phyloP scores from a whole-genome alignment of 2,329 filamentous ascomycete species.

The Pochonia chlamydosporia region DNA sequence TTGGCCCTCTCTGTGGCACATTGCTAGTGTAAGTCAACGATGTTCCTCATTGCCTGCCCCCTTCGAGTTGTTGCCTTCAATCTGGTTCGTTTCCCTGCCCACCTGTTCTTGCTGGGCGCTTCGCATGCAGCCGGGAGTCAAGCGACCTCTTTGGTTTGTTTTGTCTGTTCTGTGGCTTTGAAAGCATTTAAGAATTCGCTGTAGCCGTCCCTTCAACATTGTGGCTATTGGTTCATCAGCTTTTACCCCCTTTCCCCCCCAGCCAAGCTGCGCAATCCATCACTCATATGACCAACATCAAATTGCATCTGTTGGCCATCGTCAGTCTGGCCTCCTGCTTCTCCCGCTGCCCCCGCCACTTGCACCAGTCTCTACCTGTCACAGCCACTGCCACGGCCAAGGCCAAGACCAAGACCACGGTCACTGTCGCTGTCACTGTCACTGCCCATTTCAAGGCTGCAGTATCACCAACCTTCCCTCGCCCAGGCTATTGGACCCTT shows the following conservation, averaged over 20 bases:
- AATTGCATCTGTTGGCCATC: too few species aligned
- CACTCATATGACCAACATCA: too few species aligned
- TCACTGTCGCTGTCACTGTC: too few species aligned
- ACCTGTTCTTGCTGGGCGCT: background rate
- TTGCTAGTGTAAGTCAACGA: constrained; percentile 5
- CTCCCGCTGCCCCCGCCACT: too few species aligned
- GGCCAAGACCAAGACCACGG: too few species aligned
- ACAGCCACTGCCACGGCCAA: too few species aligned
- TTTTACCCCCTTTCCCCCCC: background rate
- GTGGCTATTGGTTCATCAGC: background rate
- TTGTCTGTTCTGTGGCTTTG: background rate
- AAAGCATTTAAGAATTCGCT: background rate
- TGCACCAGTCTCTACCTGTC: too few species aligned
- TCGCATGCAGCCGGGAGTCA: background rate
- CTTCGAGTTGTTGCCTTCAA: too few species aligned
- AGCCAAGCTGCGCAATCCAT: background rate
- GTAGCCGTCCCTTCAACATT: background rate
- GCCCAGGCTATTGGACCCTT: too few species aligned
- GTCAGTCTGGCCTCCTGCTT: too few species aligned
- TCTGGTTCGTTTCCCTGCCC: constrained; percentile 1
- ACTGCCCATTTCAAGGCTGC: too few species aligned
- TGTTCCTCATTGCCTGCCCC: background rate
- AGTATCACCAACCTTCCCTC: too few species aligned
- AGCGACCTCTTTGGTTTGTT: background rate
- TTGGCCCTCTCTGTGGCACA: constrained; percentile 7